A percentile compares a stretch with the other conserved stretches of the same genome.
phyloP scores from a whole-genome alignment of 345 rosid genomes.

The Eucalyptus albens region DNA sequence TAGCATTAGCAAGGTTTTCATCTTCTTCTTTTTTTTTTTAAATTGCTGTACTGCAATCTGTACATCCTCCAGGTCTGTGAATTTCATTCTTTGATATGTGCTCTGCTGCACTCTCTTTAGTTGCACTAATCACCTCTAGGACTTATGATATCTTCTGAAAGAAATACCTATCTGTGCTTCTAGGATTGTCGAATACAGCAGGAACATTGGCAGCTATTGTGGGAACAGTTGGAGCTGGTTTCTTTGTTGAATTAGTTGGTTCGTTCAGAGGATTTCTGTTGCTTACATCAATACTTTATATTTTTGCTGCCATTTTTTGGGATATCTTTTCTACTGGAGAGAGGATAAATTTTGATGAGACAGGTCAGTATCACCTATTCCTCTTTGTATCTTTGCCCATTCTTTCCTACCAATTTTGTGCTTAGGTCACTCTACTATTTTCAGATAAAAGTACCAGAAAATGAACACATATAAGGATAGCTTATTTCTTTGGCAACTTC shows the following conservation, averaged over 20 bases:
- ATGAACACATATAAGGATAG: neutral
- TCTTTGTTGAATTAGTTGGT: slow-evolving; percentile 78
- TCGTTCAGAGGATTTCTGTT: slow-evolving; percentile 88
- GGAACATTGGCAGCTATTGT: slow-evolving; percentile 86
- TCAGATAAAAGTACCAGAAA: neutral
- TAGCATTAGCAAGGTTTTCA: neutral
- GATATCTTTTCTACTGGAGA: slow-evolving; percentile 70
- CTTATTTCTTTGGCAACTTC: neutral
- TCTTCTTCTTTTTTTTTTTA: neutral
- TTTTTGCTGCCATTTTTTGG: slow-evolving; percentile 70
- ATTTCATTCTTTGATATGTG: neutral
- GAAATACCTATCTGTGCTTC: neutral
- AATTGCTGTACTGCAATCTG: neutral
- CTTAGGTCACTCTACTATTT: neutral
- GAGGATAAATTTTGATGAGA: slow-evolving; percentile 55
- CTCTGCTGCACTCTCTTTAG: neutral
- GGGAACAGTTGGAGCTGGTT: slow-evolving; percentile 95
- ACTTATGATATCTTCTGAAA: neutral
- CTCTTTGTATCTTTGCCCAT: neutral
- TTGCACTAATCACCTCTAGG: neutral
- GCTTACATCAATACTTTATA: slow-evolving; percentile 59
- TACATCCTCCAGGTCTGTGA: neutral
- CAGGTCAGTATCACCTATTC: slow-evolving; percentile 19
- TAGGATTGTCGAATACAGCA: slow-evolving; percentile 80
- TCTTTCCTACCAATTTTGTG: neutral